These are phyloP conservation scores for Clavaria fumosa DNA, from an alignment of 768 basidiomycete species.

Conservation along the genomic window DNA sequence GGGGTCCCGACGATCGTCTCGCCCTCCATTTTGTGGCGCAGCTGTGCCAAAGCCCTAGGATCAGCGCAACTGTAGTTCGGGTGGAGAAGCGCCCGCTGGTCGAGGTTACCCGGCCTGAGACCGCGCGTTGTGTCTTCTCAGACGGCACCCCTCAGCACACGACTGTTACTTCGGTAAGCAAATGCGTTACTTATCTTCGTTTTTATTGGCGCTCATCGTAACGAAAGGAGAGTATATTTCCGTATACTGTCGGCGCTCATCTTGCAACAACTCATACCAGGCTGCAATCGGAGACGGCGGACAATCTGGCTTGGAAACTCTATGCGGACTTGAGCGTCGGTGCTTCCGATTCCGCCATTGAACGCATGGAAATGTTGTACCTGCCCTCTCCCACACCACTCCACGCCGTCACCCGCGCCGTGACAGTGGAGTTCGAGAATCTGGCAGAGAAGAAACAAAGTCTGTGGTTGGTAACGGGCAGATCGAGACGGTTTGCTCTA, in stretches of 20 bases:
- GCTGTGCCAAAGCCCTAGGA: conserved; percentile 51
- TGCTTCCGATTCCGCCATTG: conserved; percentile 22
- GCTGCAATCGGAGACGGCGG: conserved; percentile 72
- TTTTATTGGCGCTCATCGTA: no score
- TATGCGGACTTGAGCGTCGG: conserved; percentile 26
- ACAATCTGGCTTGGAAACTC: conserved; percentile 57
- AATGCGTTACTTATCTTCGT: no score
- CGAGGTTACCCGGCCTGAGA: no score
- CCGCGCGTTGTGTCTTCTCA: no score
- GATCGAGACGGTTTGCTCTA: conserved; percentile 57
- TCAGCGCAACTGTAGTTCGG: conserved; percentile 63
- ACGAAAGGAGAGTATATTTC: no score
- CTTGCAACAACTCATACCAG: conserved; percentile 41
- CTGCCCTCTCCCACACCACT: conserved; percentile 42
- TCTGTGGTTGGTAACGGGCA: conserved; percentile 53
- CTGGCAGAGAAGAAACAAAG: conserved; percentile 14
- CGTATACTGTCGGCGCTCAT: conserved; percentile 63
- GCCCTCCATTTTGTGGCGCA: conserved; percentile 77
- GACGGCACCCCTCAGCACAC: no score
- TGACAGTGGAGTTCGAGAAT: conserved; percentile 12
- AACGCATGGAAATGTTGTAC: conserved; percentile 49
- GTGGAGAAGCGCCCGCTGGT: conserved; percentile 45
- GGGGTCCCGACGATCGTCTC: conserved; percentile 84
- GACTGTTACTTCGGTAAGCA: no score
- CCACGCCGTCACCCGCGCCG: conserved; percentile 37